Evolutionary conservation across 257 asterid genomes (phyloP).

Genomic region (Penstemon eatonii): DNA sequence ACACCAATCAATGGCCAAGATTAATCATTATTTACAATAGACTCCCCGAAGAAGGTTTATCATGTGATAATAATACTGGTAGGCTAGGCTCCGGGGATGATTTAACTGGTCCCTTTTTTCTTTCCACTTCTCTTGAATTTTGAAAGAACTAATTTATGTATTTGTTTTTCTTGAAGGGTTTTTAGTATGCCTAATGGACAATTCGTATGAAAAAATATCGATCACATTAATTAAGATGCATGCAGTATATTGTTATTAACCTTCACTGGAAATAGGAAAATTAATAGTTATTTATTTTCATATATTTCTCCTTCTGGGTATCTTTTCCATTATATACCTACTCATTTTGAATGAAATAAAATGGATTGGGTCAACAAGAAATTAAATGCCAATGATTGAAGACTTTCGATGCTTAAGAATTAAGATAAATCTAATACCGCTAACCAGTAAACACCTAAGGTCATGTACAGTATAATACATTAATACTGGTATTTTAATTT

Average conservation of each 20-base stretch:
- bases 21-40: no score
- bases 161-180: not conserved
- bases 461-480: no score
- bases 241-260: constrained; percentile 5
- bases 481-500: no score
- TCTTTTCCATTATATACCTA: not conserved
- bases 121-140: not conserved
- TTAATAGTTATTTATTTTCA: constrained; percentile 1
- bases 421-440: no score
- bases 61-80: constrained; percentile 16
- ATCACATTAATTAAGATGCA: constrained; percentile 5
- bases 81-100: constrained; percentile 11
- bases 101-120: constrained; percentile 15
- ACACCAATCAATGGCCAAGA: no score
- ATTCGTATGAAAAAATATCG: not conserved
- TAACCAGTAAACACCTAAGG: not conserved
- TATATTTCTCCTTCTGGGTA: constrained; percentile 12
- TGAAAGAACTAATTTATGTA: no score
- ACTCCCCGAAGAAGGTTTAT: not conserved
- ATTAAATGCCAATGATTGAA: not conserved
- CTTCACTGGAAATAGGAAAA: not conserved
- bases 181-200: not conserved
- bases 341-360: constrained; percentile 1
- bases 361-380: constrained; percentile 31
- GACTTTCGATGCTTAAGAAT: not conserved